phyloP scores from a whole-genome alignment of 1,284 basidiomycete species.

The Phlebopus sp. region DNA sequence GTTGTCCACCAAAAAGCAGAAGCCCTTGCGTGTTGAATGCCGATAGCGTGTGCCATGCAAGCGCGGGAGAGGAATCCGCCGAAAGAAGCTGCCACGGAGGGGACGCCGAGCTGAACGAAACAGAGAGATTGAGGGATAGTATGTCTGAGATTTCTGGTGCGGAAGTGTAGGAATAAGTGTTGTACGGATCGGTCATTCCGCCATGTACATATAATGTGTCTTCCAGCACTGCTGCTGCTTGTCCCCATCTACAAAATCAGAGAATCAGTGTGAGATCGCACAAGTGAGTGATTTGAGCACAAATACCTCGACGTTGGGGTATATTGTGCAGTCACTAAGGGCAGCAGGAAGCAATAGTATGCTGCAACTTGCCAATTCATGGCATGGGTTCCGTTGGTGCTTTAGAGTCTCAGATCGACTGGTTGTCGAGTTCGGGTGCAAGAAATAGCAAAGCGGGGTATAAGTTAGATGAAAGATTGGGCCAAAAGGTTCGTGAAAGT shows the following conservation, averaged over 20 bases:
- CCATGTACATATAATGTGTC: slow-evolving; percentile 71
- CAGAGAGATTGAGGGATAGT: slow-evolving; percentile 62
- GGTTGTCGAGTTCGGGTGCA: background rate
- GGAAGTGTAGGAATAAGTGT: slow-evolving; percentile 66
- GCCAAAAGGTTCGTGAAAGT: background rate
- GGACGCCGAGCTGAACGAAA: slow-evolving; percentile 52
- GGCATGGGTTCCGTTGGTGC: background rate
- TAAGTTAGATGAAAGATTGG: slow-evolving; percentile 14
- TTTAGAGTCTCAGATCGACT: background rate
- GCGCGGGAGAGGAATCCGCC: slow-evolving; percentile 50
- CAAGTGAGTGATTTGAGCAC: background rate
- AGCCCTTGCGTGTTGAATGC: slow-evolving; percentile 52
- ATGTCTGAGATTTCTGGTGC: slow-evolving; percentile 73
- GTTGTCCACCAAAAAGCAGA: slow-evolving; percentile 75
- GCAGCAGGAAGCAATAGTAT: slow-evolving; percentile 14
- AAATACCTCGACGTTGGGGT: slow-evolving; percentile 24
- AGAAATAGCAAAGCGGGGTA: background rate
- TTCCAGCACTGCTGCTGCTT: slow-evolving; percentile 61
- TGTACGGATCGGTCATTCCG: slow-evolving; percentile 71
- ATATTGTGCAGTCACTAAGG: slow-evolving; percentile 22
- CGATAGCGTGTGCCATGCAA: slow-evolving; percentile 81
- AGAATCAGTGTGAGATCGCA: slow-evolving; percentile 9
- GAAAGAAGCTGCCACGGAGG: slow-evolving; percentile 67
- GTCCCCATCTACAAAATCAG: slow-evolving; percentile 79
- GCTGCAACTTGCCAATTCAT: slow-evolving; percentile 9